Base-by-base conservation (phyloP, 306 rosid species). In the Argentina anserina region DNA sequence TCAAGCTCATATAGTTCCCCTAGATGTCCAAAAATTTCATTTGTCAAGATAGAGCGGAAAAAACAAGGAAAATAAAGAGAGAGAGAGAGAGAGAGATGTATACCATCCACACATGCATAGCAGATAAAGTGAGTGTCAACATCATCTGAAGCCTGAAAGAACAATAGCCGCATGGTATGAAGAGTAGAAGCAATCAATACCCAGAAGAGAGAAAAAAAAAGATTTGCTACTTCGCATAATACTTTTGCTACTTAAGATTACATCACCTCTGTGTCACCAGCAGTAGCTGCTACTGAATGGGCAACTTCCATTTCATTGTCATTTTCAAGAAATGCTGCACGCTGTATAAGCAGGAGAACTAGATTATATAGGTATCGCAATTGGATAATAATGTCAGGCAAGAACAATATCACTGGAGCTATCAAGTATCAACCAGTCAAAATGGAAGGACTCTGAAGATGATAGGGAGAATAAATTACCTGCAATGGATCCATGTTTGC, bases 281-380 rank as follows among this genome's bases (percentile, higher is more conserved):
- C 93, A 83, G 76, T 87, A 46, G 97, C 99, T 39, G 99, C 99
- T 26, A 90, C 86, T 8, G 89, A 80, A 84, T 95, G 97, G 79
- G 99, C 97, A 76, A 74, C 89, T 86, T 95, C 99, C 93, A 95
- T 88, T 78, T 95, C 97, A 25, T 58, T 83, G 80, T 91, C 97
- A 49, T 79, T 86, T 89, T 88, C 99, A 15, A 91, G 92, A 87
- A 88, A 91, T 62, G 60, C 81, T 23, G 97, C 99, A 7, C 99
- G 95, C 99, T 95, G 73, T 67, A 78, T 65, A 62, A 52, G 29
- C 36, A 69, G 20, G 28, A 9, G 21, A 42, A 77, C 65, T 11
- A 67, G 47, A 46, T 46, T 91, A 74, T 64, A 79, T 68, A 61
- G 50, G 28, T 47, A 73, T 11, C 28, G 6, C 11, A 45, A 77